Evolutionary conservation across 768 basidiomycete genomes (phyloP).

Genomic region (Rhizopogon vinicolor): DNA sequence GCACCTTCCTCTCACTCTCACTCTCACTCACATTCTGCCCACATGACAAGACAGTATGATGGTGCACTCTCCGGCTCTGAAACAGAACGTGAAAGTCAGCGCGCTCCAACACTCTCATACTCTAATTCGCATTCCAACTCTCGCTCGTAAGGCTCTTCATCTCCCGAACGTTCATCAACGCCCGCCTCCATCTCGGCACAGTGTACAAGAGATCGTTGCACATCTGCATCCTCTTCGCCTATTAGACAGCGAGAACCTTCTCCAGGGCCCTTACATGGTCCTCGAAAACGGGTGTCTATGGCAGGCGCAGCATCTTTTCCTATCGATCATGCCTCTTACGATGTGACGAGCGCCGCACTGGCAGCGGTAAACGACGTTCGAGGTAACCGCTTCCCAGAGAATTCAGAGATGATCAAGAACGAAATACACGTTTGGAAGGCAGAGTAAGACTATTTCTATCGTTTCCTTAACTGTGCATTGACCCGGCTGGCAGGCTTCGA

Average conservation of each 20-base stretch:
- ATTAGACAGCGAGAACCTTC: conserved; percentile 32
- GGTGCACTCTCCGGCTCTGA: conserved; percentile 68
- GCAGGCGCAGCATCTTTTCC: conserved; percentile 26
- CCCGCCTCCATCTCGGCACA: conserved; percentile 25
- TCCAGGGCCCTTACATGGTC: conserved; percentile 35
- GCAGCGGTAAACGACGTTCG: conserved; percentile 33
- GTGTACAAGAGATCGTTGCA: conserved; percentile 35
- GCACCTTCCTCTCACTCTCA: conserved; percentile 19
- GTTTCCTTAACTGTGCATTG: conserved; percentile 3
- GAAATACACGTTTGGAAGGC: conserved; percentile 26
- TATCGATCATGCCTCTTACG: conserved; percentile 20
- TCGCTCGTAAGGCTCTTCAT: conserved; percentile 31
- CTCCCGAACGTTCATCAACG: conserved; percentile 33
- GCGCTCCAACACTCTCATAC: conserved; percentile 27
- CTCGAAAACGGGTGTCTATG: conserved; percentile 39
- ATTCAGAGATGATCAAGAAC: conserved; percentile 33
- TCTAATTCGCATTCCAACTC: conserved; percentile 24
- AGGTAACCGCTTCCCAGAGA: conserved; percentile 48
- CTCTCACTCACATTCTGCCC: conserved; percentile 24
- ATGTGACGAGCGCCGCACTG: conserved; percentile 54
- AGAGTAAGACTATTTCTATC: conserved; percentile 29
- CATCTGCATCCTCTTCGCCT: conserved; percentile 46
- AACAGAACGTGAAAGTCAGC: conserved; percentile 66
- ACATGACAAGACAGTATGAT: conserved; percentile 24
- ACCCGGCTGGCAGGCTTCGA: conserved; percentile 18